Conservation (phyloP, 306 rosid species). For the Lotus japonicus region DNA sequence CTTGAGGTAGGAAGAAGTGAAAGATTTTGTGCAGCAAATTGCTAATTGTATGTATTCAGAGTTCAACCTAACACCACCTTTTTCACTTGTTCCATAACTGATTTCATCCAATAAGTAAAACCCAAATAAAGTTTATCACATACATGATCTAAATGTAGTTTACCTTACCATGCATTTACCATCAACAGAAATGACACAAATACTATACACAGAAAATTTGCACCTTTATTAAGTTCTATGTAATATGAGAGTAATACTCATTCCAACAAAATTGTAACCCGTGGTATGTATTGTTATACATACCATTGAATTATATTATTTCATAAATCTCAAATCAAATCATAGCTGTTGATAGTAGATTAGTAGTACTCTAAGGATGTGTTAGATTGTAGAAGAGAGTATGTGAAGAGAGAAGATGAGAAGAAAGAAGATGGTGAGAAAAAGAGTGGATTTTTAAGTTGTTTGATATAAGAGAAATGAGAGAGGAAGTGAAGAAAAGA, state of each 20-base stretch:
- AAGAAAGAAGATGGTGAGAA: no score
- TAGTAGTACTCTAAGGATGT: background rate
- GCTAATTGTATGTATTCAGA: background rate
- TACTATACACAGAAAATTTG: background rate
- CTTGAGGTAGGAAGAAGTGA: background rate
- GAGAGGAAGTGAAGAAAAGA: no score
- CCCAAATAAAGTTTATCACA: background rate
- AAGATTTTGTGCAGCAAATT: background rate
- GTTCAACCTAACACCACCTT: background rate
- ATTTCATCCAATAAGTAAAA: background rate
- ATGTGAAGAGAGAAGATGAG: no score
- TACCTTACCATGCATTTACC: background rate
- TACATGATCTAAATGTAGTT: background rate
- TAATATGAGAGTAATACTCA: background rate
- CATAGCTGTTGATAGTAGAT: background rate
- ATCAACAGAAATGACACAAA: background rate
- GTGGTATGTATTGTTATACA: background rate
- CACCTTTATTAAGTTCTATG: background rate
- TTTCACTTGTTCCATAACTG: background rate
- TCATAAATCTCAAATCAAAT: background rate
- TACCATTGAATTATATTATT: background rate
- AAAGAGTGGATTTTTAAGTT: no score
- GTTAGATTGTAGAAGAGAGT: no score
- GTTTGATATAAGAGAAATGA: no score
- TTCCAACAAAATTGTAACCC: background rate